Conservation (phyloP, 2,329 filamentous ascomycete species). For the Rhinocladiella similis region DNA sequence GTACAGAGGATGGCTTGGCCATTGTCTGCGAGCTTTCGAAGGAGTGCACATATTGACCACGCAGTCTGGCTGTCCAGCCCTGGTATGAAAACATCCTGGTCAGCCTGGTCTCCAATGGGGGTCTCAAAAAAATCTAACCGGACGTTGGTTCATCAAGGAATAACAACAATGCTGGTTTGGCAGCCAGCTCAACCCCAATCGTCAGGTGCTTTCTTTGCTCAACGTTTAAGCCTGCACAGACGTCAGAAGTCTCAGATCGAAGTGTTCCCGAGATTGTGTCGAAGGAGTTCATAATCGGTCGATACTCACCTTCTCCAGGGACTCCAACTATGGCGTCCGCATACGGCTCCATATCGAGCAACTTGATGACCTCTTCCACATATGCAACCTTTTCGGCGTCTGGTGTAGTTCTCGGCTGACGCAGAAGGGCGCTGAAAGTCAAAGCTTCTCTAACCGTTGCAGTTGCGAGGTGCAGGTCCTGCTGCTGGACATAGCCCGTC, state of each 20-base stretch:
- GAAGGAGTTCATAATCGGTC: no score
- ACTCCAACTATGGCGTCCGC: no score
- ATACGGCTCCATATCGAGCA: slow-evolving; percentile 80
- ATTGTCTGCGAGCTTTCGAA: slow-evolving; percentile 81
- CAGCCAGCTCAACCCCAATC: slow-evolving; percentile 89
- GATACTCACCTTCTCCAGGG: no score
- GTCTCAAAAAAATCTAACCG: no score
- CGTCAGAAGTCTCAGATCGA: slow-evolving; percentile 44
- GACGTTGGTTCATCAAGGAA: slow-evolving; percentile 94
- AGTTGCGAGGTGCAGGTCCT: slow-evolving; percentile 81
- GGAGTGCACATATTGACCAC: slow-evolving; percentile 80
- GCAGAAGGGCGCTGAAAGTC: slow-evolving; percentile 78
- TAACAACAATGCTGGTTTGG: slow-evolving; percentile 74
- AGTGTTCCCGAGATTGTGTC: slow-evolving; percentile 49
- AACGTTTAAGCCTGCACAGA: slow-evolving; percentile 67
- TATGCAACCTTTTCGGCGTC: slow-evolving; percentile 78
- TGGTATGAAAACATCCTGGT: no score
- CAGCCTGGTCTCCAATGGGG: no score
- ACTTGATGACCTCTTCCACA: slow-evolving; percentile 86
- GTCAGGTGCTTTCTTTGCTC: slow-evolving; percentile 73
- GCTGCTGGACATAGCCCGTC: slow-evolving; percentile 87
- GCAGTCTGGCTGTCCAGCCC: slow-evolving; percentile 88
- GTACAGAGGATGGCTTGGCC: slow-evolving; percentile 90
- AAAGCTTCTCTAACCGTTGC: slow-evolving; percentile 85
- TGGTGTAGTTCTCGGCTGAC: slow-evolving; percentile 72